Evolutionary conservation across 106 monocot species (phyloP).

Genomic region (Apostasia shenzhenica): DNA sequence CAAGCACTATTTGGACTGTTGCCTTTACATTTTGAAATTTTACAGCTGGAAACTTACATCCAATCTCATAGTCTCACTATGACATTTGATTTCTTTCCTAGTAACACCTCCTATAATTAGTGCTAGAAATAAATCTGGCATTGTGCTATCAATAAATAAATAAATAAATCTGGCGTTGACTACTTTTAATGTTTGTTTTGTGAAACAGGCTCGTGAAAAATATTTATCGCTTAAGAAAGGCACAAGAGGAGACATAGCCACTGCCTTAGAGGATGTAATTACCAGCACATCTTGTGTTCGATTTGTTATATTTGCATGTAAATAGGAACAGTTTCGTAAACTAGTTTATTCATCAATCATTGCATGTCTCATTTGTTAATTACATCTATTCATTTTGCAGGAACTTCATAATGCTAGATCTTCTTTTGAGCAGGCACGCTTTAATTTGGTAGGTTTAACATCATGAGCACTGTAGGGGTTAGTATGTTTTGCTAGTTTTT

Average conservation of each 20-base stretch:
- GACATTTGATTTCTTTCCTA: too few species aligned
- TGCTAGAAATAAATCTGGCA: too few species aligned
- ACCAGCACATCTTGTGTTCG: background rate
- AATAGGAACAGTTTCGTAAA: background rate
- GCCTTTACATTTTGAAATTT: too few species aligned
- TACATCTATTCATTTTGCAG: conserved; percentile 30
- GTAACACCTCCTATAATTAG: too few species aligned
- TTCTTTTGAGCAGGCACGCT: conserved; percentile 93
- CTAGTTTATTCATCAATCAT: background rate
- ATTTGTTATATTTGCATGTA: too few species aligned
- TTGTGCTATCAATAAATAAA: too few species aligned
- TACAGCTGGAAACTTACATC: too few species aligned
- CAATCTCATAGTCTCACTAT: too few species aligned
- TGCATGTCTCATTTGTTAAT: background rate
- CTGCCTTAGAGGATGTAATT: conserved; percentile 87
- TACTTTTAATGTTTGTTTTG: conserved; percentile 1
- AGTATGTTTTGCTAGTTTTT: too few species aligned
- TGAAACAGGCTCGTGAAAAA: conserved; percentile 79
- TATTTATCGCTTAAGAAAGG: conserved; percentile 87
- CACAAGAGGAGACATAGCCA: conserved; percentile 71
- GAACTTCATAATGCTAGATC: conserved; percentile 90
- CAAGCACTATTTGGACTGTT: too few species aligned
- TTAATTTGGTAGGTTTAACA: conserved; percentile 5
- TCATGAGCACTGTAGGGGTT: too few species aligned
- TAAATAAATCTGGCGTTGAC: background rate